phyloP scores from a whole-genome alignment of 2,329 filamentous ascomycete genomes.

The Fusarium sp. region DNA sequence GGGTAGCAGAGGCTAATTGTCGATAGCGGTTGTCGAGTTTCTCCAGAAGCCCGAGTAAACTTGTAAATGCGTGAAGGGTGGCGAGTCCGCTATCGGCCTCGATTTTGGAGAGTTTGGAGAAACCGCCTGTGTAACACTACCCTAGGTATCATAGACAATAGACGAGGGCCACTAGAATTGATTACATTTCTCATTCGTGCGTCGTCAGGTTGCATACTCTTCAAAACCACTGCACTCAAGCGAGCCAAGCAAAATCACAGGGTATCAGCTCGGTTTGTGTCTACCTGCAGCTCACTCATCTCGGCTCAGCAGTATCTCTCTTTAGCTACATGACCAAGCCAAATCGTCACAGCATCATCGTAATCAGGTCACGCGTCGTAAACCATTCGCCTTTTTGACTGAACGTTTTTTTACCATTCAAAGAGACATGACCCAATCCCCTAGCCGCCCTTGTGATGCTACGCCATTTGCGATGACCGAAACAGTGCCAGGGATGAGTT shows the following conservation, averaged over 20 bases:
- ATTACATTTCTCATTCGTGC: not conserved
- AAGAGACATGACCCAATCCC: conserved; percentile 53
- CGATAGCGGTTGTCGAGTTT: conserved; percentile 69
- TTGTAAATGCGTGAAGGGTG: not conserved
- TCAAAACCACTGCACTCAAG: not conserved
- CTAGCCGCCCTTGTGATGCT: conserved; percentile 54
- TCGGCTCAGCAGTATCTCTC: conserved; percentile 11
- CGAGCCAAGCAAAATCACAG: not conserved
- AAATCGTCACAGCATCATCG: conserved; percentile 28
- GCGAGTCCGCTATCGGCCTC: conserved; percentile 18
- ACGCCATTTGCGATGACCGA: conserved; percentile 56
- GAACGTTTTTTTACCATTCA: conserved; percentile 49
- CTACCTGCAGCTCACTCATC: conserved; percentile 32
- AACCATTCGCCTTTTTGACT: conserved; percentile 40
- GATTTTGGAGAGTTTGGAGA: conserved; percentile 12
- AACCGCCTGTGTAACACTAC: conserved; percentile 7
- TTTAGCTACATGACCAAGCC: conserved; percentile 14
- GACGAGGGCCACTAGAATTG: conserved; percentile 8
- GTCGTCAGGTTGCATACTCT: not conserved
- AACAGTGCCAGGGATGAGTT: conserved; percentile 52
- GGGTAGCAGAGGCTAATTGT: not conserved
- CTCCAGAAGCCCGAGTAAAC: conserved; percentile 57
- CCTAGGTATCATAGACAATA: conserved; percentile 10
- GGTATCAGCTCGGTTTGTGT: conserved; percentile 24
- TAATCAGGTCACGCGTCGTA: conserved; percentile 30